These are phyloP conservation scores for Geotrichum restrictum DNA, from an alignment of 1,139 yeast genomes.

Conservation along the genomic window DNA sequence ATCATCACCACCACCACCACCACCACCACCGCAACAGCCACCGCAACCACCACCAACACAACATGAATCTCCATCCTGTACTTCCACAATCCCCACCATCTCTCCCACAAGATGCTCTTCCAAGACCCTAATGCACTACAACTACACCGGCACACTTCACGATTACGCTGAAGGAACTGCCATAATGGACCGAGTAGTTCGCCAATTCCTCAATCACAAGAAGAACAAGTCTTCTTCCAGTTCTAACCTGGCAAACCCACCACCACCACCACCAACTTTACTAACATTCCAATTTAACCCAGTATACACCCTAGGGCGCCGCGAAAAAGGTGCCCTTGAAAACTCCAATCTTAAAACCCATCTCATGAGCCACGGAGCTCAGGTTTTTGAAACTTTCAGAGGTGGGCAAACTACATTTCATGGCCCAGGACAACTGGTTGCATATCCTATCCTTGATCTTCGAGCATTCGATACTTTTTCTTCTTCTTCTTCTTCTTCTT, in stretches of 20 bases:
- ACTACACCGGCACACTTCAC: conserved; percentile 11
- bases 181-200: conserved; percentile 60
- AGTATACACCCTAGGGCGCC: conserved; percentile 84
- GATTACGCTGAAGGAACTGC: conserved; percentile 22
- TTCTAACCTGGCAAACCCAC: conserved; percentile 14
- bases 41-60: too few species aligned
- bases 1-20: too few species aligned
- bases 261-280: conserved; percentile 54
- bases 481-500: too few species aligned
- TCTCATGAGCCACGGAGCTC: conserved; percentile 38
- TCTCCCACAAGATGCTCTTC: conserved; percentile 5
- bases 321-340: conserved; percentile 55
- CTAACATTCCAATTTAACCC: conserved; percentile 79
- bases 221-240: conserved; percentile 20
- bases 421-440: conserved; percentile 90
- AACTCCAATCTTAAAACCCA: conserved; percentile 31
- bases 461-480: conserved; percentile 53
- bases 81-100: conserved; percentile 10
- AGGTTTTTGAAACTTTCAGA: conserved; percentile 70
- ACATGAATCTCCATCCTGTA: conserved; percentile 9
- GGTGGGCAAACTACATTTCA: conserved; percentile 99
- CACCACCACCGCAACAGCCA: too few species aligned
- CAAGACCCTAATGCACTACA: conserved; percentile 12
- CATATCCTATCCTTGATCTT: conserved; percentile 77
- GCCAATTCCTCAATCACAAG: conserved; percentile 61